Evolutionary conservation across 257 asterid species (phyloP).

Genomic region (Capsicum chinense): DNA sequence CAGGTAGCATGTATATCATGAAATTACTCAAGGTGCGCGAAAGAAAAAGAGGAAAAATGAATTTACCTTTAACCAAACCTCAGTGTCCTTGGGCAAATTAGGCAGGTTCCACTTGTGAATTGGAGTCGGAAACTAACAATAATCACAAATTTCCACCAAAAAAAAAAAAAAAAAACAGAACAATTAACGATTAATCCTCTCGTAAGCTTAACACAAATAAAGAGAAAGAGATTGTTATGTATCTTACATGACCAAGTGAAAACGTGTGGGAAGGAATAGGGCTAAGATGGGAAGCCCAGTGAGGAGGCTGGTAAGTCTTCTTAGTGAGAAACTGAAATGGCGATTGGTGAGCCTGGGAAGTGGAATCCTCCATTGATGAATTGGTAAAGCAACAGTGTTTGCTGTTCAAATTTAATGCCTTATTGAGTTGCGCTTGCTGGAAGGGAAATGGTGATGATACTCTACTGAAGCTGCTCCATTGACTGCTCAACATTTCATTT

Average conservation of each 20-base stretch:
- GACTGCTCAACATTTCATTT: neutral
- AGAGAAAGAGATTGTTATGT: neutral
- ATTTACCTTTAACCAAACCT: slow-evolving; percentile 88
- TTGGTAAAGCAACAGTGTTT: neutral
- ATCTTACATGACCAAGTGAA: slow-evolving; percentile 80
- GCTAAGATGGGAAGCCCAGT: slow-evolving; percentile 79
- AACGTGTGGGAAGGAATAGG: slow-evolving; percentile 72
- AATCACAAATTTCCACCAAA: neutral
- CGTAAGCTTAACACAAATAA: neutral
- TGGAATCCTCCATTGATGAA: slow-evolving; percentile 21
- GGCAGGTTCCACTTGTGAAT: slow-evolving; percentile 95
- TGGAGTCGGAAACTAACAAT: slow-evolving; percentile 82
- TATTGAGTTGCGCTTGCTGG: neutral
- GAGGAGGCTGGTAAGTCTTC: slow-evolving; percentile 74
- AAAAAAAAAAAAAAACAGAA: neutral
- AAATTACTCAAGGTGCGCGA: too few species aligned
- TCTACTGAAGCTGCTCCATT: slow-evolving; percentile 19
- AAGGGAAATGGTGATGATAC: neutral
- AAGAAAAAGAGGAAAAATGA: neutral
- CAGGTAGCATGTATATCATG: too few species aligned
- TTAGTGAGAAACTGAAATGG: slow-evolving; percentile 50
- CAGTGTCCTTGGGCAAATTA: slow-evolving; percentile 78
- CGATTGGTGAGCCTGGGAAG: neutral
- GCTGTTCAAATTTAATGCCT: neutral
- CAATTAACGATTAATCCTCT: neutral